A percentile compares a stretch with the other conserved stretches of the same genome.
phyloP scores from a whole-genome alignment of 306 rosid genomes.

The Dryas octopetala region DNA sequence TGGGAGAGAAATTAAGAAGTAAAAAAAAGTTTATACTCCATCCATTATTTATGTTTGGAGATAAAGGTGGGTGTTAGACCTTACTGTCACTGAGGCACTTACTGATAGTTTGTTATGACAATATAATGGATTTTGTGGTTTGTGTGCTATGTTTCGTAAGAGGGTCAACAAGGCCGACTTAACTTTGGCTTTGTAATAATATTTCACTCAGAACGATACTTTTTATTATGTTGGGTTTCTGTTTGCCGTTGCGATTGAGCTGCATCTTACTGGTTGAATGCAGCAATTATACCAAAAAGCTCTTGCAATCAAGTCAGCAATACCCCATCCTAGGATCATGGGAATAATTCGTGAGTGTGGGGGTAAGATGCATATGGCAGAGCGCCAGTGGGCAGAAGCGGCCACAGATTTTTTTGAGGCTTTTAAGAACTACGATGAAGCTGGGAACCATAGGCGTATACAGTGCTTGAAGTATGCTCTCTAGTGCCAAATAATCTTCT shows the following conservation, averaged over 20 bases:
- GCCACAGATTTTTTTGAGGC: conserved; percentile 99
- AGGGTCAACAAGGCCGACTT: neutral
- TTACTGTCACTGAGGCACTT: neutral
- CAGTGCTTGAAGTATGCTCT: conserved; percentile 84
- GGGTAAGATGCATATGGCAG: conserved; percentile 99
- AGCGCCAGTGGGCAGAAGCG: conserved; percentile 99
- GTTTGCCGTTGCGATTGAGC: conserved; percentile 11
- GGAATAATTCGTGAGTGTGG: conserved; percentile 98
- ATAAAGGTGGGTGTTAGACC: neutral
- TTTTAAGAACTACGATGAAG: conserved; percentile 92
- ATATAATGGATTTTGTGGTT: neutral
- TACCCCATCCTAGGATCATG: conserved; percentile 99
- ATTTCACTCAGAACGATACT: neutral
- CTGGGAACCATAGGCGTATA: conserved; percentile 97
- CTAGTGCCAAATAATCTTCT: neutral
- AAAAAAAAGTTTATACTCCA: too few relatives aligned
- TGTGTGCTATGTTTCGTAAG: neutral
- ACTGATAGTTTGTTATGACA: neutral
- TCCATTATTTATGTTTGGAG: neutral
- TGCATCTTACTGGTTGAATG: conserved; percentile 35
- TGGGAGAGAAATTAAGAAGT: too few relatives aligned
- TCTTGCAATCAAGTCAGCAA: conserved; percentile 94
- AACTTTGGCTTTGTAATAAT: neutral
- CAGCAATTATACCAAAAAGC: conserved; percentile 99
- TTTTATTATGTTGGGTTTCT: conserved; percentile 19